Base-by-base conservation (phyloP, 495 filamentous ascomycete genomes). In the Astrothelium macrocarpum region DNA sequence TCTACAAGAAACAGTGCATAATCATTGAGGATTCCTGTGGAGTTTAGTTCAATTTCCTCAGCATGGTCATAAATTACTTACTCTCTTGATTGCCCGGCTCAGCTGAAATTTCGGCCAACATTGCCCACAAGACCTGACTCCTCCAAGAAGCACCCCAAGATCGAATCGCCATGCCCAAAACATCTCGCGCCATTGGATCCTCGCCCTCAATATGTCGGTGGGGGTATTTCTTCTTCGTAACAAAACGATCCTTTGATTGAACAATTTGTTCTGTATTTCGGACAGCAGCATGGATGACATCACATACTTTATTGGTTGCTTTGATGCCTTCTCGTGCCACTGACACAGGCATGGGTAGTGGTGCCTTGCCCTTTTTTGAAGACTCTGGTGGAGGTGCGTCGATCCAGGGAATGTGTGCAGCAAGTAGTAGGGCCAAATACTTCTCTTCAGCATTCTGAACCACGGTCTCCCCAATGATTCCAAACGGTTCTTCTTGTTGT, bases 251-350 rank as follows among this genome's bases (percentile, higher is more conserved):
- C 66, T 88, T 89, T 7, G 84, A 71, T 23, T 73, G 71, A 7
- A 82, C 75, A 28, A 97, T 88, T n/a, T 83, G 77, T 1, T 74
- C 65, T 45, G 79, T 77, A 64, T 90, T 76, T 16, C 71, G 72
- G 53, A 87, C 82, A 10, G 89, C 84, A 32, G 83, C 82, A 3
- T 79, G 78, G n/a, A 95, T 73, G 10, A 91, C 68, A 43, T 81
- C 82, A 32, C 78, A 79, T 0, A 88, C 75, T 72, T 87, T 95
- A 66, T 90, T 94, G 12, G 87, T 80, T 10, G 85, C 81, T 66
- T 87, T 91, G 66, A 97, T 83, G 9, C 93, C 90, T 71, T 96
- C 91, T 49, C 85, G 78, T 4, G 81, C 87, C 9, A 85, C 81
- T 42, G 80, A 73, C 16, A 79, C 82, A 59, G 83, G 81, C 28